Conservation (phyloP, 176 grass and related monocot species). For the Themeda triandra region DNA sequence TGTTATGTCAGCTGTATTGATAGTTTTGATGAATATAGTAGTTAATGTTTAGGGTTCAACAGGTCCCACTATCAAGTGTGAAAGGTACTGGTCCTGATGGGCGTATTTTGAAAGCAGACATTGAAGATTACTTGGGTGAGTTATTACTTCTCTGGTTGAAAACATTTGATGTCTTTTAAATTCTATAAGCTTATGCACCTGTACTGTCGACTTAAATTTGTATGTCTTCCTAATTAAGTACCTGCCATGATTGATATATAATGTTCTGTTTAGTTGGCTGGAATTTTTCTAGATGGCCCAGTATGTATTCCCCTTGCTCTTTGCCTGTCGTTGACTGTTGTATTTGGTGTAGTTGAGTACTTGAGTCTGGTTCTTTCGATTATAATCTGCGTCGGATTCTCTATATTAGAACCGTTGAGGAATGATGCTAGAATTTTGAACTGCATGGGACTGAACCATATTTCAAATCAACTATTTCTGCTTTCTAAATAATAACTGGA, state of each 20-base stretch:
- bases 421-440: background rate
- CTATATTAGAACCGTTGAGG: background rate
- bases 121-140: constrained; percentile 96
- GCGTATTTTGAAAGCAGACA: constrained; percentile 88
- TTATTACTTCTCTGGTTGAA: background rate
- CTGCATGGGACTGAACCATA: background rate
- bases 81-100: constrained; percentile 96
- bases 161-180: background rate
- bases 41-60: constrained; percentile 2
- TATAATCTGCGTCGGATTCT: background rate
- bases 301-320: background rate
- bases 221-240: background rate
- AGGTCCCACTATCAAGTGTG: constrained; percentile 82
- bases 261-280: background rate
- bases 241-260: background rate
- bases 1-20: constrained; percentile 11
- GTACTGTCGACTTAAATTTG: background rate
- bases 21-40: constrained; percentile 4
- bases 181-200: background rate
- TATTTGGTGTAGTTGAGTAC: background rate
- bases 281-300: background rate
- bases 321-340: background rate
- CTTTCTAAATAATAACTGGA: background rate
- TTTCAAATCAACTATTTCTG: background rate
- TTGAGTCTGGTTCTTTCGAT: background rate